A percentile compares a stretch with the other conserved stretches of the same genome.
These are phyloP conservation scores for Hypomyces perniciosus DNA, from an alignment of 2,329 filamentous ascomycete species.

Conservation along the genomic window DNA sequence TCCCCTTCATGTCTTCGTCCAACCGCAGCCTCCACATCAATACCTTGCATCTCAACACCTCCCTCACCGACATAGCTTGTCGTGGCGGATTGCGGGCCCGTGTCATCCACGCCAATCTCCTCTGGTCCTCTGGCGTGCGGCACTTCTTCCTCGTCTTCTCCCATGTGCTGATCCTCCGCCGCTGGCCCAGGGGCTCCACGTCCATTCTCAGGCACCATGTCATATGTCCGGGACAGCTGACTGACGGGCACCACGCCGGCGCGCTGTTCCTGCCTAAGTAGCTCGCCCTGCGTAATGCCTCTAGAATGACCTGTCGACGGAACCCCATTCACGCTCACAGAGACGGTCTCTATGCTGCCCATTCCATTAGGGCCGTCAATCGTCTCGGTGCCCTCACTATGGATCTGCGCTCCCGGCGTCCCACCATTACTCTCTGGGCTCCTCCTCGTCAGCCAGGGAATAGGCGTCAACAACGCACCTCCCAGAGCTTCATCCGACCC, in stretches of 20 bases:
- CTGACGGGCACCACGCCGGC: conserved; percentile 69
- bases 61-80: conserved; percentile 35
- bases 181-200: conserved; percentile 22
- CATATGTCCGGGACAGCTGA: conserved; percentile 46
- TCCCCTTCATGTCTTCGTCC: conserved; percentile 42
- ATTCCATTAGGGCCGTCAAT: conserved; percentile 76
- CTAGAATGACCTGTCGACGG: conserved; percentile 44
- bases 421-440: conserved; percentile 25
- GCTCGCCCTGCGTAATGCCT: conserved; percentile 74
- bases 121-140: conserved; percentile 82
- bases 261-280: conserved; percentile 80
- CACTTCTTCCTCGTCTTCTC: conserved; percentile 53
- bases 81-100: conserved; percentile 61
- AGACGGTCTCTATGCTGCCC: conserved; percentile 74
- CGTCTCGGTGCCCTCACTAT: conserved; percentile 71
- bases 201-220: conserved; percentile 24
- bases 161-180: conserved; percentile 31
- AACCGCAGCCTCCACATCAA: conserved; percentile 57
- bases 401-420: conserved; percentile 36
- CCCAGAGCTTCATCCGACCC: conserved; percentile 86
- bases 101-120: conserved; percentile 78
- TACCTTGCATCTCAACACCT: conserved; percentile 45
- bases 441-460: conserved; percentile 69
- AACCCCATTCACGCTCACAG: conserved; percentile 66
- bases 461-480: conserved; percentile 86